Conservation (phyloP, 495 filamentous ascomycete species). For the Xylaria flabelliformis region DNA sequence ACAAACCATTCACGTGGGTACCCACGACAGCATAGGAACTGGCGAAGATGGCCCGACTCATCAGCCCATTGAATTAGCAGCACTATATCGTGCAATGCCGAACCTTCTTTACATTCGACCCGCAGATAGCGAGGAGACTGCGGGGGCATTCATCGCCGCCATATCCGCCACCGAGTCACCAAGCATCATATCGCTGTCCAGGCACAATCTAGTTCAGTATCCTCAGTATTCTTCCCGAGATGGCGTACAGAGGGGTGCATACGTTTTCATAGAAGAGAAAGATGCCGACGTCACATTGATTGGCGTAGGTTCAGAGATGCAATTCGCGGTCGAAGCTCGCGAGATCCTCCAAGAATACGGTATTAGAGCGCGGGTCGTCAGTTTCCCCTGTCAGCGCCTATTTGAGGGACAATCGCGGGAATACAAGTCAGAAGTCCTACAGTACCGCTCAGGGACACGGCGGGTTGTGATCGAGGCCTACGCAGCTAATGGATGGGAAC, state of each 20-base stretch:
- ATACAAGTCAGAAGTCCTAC: constrained; percentile 50
- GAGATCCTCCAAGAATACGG: constrained; percentile 30
- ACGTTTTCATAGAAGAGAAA: constrained; percentile 41
- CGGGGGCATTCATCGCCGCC: constrained; percentile 60
- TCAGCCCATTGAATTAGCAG: constrained; percentile 64
- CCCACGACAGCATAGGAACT: constrained; percentile 65
- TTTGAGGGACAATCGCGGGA: constrained; percentile 59
- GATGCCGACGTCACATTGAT: constrained; percentile 43
- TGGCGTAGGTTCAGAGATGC: constrained; percentile 43
- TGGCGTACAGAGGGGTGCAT: constrained; percentile 40
- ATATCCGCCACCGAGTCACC: constrained; percentile 51
- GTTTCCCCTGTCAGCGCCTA: constrained; percentile 61
- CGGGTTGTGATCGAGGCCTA: constrained; percentile 63
- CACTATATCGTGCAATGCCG: constrained; percentile 66
- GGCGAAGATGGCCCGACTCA: constrained; percentile 69
- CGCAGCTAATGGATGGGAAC: constrained; percentile 63
- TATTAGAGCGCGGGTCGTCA: constrained; percentile 57
- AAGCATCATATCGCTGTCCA: constrained; percentile 41
- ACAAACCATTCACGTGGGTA: constrained; percentile 64
- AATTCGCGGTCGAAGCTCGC: constrained; percentile 37
- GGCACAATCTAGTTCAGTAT: constrained; percentile 36
- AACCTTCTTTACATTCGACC: constrained; percentile 66
- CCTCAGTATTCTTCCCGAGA: constrained; percentile 32
- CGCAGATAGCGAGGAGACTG: constrained; percentile 62
- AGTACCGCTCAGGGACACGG: constrained; percentile 49